A percentile compares a stretch with the other conserved stretches of the same genome.
Evolutionary conservation across 306 rosid genomes (phyloP).

Genomic region (Styphnolobium japonicum): DNA sequence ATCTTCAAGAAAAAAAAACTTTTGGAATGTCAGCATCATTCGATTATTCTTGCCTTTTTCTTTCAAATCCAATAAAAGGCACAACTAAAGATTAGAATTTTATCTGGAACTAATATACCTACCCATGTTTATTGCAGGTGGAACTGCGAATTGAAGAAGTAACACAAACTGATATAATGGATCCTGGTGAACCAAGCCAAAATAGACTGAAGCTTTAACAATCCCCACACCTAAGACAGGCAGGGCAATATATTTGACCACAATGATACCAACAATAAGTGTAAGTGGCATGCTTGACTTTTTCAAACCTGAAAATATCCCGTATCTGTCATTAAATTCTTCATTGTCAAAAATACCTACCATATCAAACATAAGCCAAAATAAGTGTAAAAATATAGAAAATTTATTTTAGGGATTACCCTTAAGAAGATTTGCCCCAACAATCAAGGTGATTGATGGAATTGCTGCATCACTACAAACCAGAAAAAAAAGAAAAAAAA

Average conservation of each 20-base stretch:
- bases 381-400: neutral
- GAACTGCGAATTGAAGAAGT: neutral
- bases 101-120: neutral
- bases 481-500: neutral
- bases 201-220: neutral
- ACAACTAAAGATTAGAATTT: neutral
- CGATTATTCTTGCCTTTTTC: no score
- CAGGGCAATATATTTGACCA: neutral
- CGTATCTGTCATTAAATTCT: neutral
- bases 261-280: neutral
- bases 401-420: constrained; percentile 18
- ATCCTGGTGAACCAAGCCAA: neutral
- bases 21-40: no score
- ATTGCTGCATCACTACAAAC: constrained; percentile 38
- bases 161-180: constrained; percentile 9
- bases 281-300: neutral
- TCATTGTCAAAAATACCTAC: neutral
- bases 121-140: neutral
- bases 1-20: no score
- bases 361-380: no score
- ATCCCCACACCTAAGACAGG: neutral
- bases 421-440: constrained; percentile 39
- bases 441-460: constrained; percentile 27
- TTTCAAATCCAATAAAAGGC: no score
- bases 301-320: neutral